A percentile compares a stretch with the other conserved stretches of the same genome.
Conservation (phyloP, 2,329 filamentous ascomycete genomes). For the Alternaria arborescens region DNA sequence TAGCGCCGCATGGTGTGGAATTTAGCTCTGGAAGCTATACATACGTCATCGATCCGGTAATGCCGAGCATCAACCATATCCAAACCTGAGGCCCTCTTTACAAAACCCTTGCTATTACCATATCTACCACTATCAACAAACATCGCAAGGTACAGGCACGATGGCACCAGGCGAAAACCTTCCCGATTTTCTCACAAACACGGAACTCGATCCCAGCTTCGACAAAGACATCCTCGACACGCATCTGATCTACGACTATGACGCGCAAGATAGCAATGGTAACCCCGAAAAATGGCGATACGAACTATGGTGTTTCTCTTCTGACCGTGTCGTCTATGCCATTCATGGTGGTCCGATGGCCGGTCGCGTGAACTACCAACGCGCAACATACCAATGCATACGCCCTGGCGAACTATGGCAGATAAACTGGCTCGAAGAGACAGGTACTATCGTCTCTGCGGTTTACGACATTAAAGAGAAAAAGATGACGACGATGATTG, state of each 20-base stretch:
- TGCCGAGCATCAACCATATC: neutral
- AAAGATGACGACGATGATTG: conserved; percentile 62
- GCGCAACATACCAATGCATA: conserved; percentile 65
- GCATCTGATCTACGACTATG: conserved; percentile 67
- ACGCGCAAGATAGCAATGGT: conserved; percentile 57
- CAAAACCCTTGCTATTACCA: neutral
- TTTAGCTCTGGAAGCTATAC: neutral
- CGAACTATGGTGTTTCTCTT: conserved; percentile 69
- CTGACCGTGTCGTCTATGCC: conserved; percentile 63
- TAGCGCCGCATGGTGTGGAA: neutral
- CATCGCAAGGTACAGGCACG: neutral
- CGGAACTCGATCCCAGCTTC: conserved; percentile 49
- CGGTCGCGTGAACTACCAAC: conserved; percentile 61
- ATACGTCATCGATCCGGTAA: conserved; percentile 7
- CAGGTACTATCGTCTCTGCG: conserved; percentile 64
- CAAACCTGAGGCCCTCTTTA: neutral
- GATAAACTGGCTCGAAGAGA: conserved; percentile 69
- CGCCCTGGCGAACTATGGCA: conserved; percentile 67
- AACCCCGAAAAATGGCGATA: conserved; percentile 68
- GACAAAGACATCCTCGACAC: conserved; percentile 62
- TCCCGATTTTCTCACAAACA: conserved; percentile 41
- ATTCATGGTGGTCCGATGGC: conserved; percentile 68
- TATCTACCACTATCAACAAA: neutral
- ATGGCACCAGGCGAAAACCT: conserved; percentile 37
- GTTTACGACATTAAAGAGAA: conserved; percentile 63